Evolutionary conservation across 2,329 filamentous ascomycete genomes (phyloP).

Genomic region (Cladosporium sp.): DNA sequence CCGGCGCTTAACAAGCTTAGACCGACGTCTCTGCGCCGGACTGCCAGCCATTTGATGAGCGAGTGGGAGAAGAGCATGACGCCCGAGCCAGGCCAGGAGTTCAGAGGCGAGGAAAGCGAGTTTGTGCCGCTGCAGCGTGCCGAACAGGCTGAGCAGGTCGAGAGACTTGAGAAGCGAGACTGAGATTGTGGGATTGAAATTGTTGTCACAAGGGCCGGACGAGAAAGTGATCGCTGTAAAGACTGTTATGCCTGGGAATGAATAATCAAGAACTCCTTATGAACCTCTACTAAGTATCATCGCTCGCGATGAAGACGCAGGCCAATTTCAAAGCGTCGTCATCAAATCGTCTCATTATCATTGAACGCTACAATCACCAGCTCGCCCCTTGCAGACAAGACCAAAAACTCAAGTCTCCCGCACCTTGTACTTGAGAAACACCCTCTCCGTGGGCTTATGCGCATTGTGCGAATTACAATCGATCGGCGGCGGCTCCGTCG

Average conservation of each 20-base stretch:
- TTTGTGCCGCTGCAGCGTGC: conserved; percentile 2
- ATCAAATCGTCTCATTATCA: too few species aligned
- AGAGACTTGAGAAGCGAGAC: not conserved
- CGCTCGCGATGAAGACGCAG: too few species aligned
- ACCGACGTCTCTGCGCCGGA: conserved; percentile 73
- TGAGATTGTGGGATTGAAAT: not conserved
- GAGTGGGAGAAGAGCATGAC: conserved; percentile 82
- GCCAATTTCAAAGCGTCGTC: too few species aligned
- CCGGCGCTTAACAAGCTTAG: conserved; percentile 67
- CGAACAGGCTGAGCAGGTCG: not conserved
- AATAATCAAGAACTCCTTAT: too few species aligned
- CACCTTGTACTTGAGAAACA: conserved; percentile 38
- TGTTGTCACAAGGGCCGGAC: not conserved
- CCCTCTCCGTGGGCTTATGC: conserved; percentile 35
- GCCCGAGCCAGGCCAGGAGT: conserved; percentile 13
- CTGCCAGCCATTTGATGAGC: conserved; percentile 80
- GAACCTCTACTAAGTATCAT: too few species aligned
- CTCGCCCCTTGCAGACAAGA: not conserved
- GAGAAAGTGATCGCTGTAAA: not conserved
- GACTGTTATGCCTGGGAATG: not conserved
- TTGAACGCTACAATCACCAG: too few species aligned
- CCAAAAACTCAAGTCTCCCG: conserved; percentile 17
- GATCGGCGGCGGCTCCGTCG: conserved; percentile 28
- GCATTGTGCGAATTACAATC: conserved; percentile 38
- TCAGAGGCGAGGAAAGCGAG: conserved; percentile 10